These are phyloP conservation scores for Rubroshorea leprosula DNA, from an alignment of 345 rosid species.

Conservation along the genomic window DNA sequence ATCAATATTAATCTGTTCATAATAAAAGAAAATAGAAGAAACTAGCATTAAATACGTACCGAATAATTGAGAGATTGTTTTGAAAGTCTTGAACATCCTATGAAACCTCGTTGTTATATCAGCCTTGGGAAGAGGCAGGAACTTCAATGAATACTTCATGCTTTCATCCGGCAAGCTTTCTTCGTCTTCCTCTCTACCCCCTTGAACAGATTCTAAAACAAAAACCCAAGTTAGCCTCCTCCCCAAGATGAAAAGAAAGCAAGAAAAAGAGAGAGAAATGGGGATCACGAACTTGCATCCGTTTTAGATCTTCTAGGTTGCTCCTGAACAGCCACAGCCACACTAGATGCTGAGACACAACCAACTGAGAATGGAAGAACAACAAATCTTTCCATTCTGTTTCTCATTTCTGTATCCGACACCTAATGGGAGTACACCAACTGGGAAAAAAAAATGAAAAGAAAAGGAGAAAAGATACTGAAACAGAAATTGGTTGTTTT, in stretches of 20 bases:
- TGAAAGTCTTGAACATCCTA: slow-evolving; percentile 52
- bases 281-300: neutral
- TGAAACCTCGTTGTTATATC: slow-evolving; percentile 51
- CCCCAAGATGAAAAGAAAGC: too few relatives aligned
- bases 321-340: slow-evolving; percentile 34
- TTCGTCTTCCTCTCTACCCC: slow-evolving; percentile 37
- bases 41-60: slow-evolving; percentile 24
- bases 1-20: too few relatives aligned
- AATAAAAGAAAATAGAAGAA: too few relatives aligned
- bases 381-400: slow-evolving; percentile 72
- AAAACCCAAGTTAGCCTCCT: neutral
- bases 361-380: slow-evolving; percentile 76
- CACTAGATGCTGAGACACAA: slow-evolving; percentile 68
- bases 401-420: slow-evolving; percentile 56
- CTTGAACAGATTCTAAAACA: slow-evolving; percentile 19
- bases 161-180: slow-evolving; percentile 33
- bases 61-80: slow-evolving; percentile 56
- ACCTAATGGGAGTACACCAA: too few relatives aligned
- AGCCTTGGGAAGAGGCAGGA: slow-evolving; percentile 40
- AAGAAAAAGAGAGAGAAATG: slow-evolving; percentile 10
- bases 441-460: too few relatives aligned
- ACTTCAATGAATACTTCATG: slow-evolving; percentile 40
- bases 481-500: neutral
- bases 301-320: slow-evolving; percentile 20
- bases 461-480: neutral